Evolutionary conservation across 2,329 filamentous ascomycete genomes (phyloP), one percentile per base, ranked within the genome.

Genomic region (Xylaria sp.): DNA sequence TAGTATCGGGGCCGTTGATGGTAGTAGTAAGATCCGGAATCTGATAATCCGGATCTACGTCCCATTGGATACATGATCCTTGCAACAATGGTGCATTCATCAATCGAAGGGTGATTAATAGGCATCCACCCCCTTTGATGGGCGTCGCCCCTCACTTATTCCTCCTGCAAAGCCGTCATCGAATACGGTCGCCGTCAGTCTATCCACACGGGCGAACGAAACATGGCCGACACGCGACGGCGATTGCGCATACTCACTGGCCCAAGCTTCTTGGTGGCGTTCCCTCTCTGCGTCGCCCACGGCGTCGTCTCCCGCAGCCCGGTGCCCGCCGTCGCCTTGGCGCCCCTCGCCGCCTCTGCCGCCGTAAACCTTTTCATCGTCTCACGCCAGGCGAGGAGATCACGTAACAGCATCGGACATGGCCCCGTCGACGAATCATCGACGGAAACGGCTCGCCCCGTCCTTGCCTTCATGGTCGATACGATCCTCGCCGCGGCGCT

Each of bases 271-370:
- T 29, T 76, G 24, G 74, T 73, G 39, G 73, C 72, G 6, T 71
- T 77, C 41, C 69, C 72, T 2, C 68, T 76, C 17, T 72, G 71
- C 56, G 57, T 77, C 54, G 64, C 69, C 24, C 72, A 75, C 60
- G 73, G 71, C 59, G 62, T 71, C 42, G 61, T 74, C 48, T 72
- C 72, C 21, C 47, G 60, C 37, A 57, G 65, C 13, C 54, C 67
- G 8, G 63, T 74, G 34, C 75, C 74, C 13, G 73, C 72, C 7
- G 63, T 74, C 43, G 75, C 75, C 19, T 66, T 77, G 22, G 56
- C 73, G 13, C 75, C 75, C 6, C 69, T 75, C 39, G 66, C 67
- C 20, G 64, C 74, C 45, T 76, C 75, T 9, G 68, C 71, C 13
- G 61, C 19, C 20, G 43, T 56, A 1, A 59, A 62, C n/a, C 41